These are phyloP conservation scores for Beauveria brongniartii DNA, from an alignment of 2,329 filamentous ascomycete genomes.

Conservation along the genomic window DNA sequence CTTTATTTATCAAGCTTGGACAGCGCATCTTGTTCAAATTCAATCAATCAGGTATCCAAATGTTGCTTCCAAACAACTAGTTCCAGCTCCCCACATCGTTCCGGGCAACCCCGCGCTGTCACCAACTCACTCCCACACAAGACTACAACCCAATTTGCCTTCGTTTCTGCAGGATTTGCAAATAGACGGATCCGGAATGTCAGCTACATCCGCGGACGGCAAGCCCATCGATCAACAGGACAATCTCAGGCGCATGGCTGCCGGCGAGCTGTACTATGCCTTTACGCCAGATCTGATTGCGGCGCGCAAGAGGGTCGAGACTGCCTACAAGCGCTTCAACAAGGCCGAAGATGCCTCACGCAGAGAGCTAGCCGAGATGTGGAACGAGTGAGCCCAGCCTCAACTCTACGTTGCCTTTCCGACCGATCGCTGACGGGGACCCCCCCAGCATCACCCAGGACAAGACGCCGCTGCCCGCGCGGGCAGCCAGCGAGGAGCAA, in stretches of 20 bases:
- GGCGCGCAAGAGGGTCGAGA: slow-evolving; percentile 50
- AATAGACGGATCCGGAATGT: neutral
- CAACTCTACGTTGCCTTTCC: neutral
- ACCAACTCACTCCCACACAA: too few relatives aligned
- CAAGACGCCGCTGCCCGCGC: slow-evolving; percentile 52
- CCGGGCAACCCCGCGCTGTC: too few relatives aligned
- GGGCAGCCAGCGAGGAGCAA: slow-evolving; percentile 44
- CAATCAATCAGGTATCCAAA: too few relatives aligned
- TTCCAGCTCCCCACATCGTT: too few relatives aligned
- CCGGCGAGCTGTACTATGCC: slow-evolving; percentile 62
- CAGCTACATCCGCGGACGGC: slow-evolving; percentile 6
- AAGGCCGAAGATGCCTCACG: slow-evolving; percentile 48
- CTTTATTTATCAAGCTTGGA: too few relatives aligned
- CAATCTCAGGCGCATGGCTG: slow-evolving; percentile 47
- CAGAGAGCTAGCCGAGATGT: slow-evolving; percentile 55
- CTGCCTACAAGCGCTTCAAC: slow-evolving; percentile 57
- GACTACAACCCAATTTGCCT: too few relatives aligned
- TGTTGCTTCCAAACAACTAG: too few relatives aligned
- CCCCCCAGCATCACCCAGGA: slow-evolving; percentile 51
- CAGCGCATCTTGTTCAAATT: too few relatives aligned
- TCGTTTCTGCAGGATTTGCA: too few relatives aligned
- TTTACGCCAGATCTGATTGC: slow-evolving; percentile 60
- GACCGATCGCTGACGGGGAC: neutral
- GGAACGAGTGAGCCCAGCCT: slow-evolving; percentile 53
- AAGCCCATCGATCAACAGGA: slow-evolving; percentile 22